Evolutionary conservation across 78 protist species (phyloP).

Genomic region (Planoprotostelium fungivorum): DNA sequence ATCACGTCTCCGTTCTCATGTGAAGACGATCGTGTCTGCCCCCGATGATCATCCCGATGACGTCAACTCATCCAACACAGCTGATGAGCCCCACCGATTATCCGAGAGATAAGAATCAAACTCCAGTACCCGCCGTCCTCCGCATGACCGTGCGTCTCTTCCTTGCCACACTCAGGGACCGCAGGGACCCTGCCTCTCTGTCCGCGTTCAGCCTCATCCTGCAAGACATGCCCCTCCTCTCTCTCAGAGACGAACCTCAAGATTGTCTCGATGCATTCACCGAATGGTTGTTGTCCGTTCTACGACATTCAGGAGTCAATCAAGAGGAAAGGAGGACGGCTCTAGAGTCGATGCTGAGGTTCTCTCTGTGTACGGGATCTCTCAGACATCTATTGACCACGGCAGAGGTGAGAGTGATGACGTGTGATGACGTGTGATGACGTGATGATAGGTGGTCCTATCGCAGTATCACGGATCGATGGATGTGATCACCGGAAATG

Average conservation of each 20-base stretch:
- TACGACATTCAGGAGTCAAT: slow-evolving; percentile 5
- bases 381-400: not conserved
- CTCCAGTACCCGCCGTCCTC: slow-evolving; percentile 35
- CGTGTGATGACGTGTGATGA: not conserved
- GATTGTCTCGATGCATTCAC: slow-evolving; percentile 52
- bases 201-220: slow-evolving; percentile 49
- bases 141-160: slow-evolving; percentile 56
- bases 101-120: slow-evolving; percentile 47
- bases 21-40: no score
- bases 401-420: not conserved
- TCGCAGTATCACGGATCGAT: slow-evolving; percentile 6
- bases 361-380: slow-evolving; percentile 16
- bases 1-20: not conserved
- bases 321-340: slow-evolving; percentile 25
- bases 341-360: slow-evolving; percentile 39
- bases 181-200: slow-evolving; percentile 32
- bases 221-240: slow-evolving; percentile 39
- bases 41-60: no score
- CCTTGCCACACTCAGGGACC: slow-evolving; percentile 46
- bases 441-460: slow-evolving; percentile 2
- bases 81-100: slow-evolving; percentile 41
- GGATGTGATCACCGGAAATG: not conserved
- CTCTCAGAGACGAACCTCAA: slow-evolving; percentile 50
- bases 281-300: slow-evolving; percentile 48
- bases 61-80: slow-evolving; percentile 3